phyloP scores from a whole-genome alignment of 306 rosid species.

The Rosa lucieae region DNA sequence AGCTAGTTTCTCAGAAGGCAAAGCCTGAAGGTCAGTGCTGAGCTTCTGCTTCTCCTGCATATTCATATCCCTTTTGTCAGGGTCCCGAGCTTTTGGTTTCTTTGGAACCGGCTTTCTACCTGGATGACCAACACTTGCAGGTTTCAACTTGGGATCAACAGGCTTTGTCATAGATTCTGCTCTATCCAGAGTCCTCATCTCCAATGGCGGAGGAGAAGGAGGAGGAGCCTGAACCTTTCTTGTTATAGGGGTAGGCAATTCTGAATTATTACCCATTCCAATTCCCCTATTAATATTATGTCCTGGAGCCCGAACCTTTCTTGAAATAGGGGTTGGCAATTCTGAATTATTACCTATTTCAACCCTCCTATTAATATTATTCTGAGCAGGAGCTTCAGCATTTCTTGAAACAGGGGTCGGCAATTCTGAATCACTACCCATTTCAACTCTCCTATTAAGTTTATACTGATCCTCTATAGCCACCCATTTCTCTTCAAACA shows the following conservation, averaged over 20 bases:
- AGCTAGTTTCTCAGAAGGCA: slow-evolving; percentile 83
- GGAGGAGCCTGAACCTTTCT: slow-evolving; percentile 27
- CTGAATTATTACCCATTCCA: not conserved
- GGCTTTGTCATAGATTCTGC: slow-evolving; percentile 53
- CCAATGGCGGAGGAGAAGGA: slow-evolving; percentile 28
- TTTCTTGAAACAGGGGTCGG: slow-evolving; percentile 51
- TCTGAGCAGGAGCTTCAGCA: slow-evolving; percentile 10
- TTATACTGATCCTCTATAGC: slow-evolving; percentile 54
- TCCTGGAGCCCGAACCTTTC: slow-evolving; percentile 11
- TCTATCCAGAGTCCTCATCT: slow-evolving; percentile 52
- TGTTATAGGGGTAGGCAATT: not conserved
- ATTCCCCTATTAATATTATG: not conserved
- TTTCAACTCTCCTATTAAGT: slow-evolving; percentile 45
- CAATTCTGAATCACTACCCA: slow-evolving; percentile 37
- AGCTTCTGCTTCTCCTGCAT: slow-evolving; percentile 82
- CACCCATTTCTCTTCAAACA: slow-evolving; percentile 78
- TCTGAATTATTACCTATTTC: slow-evolving; percentile 25
- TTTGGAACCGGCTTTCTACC: slow-evolving; percentile 54
- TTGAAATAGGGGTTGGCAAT: not conserved
- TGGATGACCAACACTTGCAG: slow-evolving; percentile 43
- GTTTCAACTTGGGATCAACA: slow-evolving; percentile 27
- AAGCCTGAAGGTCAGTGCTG: slow-evolving; percentile 64
- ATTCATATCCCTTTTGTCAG: slow-evolving; percentile 78
- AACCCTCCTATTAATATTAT: slow-evolving; percentile 31
- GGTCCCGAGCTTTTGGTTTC: slow-evolving; percentile 84